phyloP scores from a whole-genome alignment of 2,329 filamentous ascomycete genomes.

The Aspergillus sclerotialis region DNA sequence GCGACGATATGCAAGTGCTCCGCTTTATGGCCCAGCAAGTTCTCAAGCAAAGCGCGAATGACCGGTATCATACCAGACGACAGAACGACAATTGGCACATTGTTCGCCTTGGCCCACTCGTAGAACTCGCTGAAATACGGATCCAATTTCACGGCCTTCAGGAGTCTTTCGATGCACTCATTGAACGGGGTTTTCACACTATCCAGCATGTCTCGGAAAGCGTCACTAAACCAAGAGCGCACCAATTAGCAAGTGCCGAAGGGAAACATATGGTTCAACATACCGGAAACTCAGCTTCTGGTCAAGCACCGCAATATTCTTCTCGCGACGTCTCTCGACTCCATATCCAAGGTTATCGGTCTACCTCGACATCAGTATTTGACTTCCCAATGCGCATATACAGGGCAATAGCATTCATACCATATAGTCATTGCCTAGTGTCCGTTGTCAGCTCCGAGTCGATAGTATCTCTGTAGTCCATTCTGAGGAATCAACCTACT shows the following conservation, averaged over 20 bases:
- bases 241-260: conserved; percentile 3
- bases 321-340: conserved; percentile 58
- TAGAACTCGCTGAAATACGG: conserved; percentile 84
- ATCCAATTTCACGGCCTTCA: conserved; percentile 80
- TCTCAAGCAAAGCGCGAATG: conserved; percentile 73
- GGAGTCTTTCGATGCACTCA: conserved; percentile 71
- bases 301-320: conserved; percentile 70
- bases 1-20: conserved; percentile 76
- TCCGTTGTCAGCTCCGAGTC: conserved; percentile 10
- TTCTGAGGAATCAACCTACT: conserved; percentile 40
- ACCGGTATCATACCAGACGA: conserved; percentile 90
- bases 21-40: conserved; percentile 71
- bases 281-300: conserved; percentile 65
- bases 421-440: conserved; percentile 58
- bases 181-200: conserved; percentile 73
- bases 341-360: conserved; percentile 92
- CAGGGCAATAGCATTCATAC: conserved; percentile 26
- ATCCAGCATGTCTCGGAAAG: conserved; percentile 88
- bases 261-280: conserved; percentile 1
- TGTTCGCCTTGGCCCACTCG: conserved; percentile 69
- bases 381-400: background rate
- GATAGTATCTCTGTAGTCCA: too few relatives aligned
- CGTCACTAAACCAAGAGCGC: conserved; percentile 47
- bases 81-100: conserved; percentile 86
- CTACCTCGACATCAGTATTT: conserved; percentile 34